Conservation (phyloP, 1,284 basidiomycete species). For the Wolfiporia cocos region DNA sequence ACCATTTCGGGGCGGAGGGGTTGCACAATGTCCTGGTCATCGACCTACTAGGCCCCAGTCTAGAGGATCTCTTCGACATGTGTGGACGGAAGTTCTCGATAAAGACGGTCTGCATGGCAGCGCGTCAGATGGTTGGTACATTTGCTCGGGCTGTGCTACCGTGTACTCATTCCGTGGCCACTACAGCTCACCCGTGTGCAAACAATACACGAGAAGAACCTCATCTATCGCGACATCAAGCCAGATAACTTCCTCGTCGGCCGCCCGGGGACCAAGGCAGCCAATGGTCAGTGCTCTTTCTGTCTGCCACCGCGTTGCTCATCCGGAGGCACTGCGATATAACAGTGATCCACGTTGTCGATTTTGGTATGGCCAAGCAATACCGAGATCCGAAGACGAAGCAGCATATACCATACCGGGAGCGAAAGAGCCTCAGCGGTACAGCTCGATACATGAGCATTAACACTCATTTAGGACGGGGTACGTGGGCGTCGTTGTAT, state of each 20-base stretch:
- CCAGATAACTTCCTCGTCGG: slow-evolving; percentile 97
- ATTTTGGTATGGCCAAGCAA: slow-evolving; percentile 98
- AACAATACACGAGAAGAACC: slow-evolving; percentile 94
- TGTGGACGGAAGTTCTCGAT: slow-evolving; percentile 91
- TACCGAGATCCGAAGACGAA: slow-evolving; percentile 97
- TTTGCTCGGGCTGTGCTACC: background rate
- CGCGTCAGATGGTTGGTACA: slow-evolving; percentile 87
- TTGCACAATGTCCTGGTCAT: slow-evolving; percentile 96
- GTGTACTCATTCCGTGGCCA: slow-evolving; percentile 1
- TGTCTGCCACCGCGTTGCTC: background rate
- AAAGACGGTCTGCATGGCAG: slow-evolving; percentile 97
- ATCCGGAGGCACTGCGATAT: background rate
- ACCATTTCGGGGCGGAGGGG: slow-evolving; percentile 98
- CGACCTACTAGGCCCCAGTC: slow-evolving; percentile 87
- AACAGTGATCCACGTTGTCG: slow-evolving; percentile 59
- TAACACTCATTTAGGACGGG: slow-evolving; percentile 92
- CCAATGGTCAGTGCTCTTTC: slow-evolving; percentile 51
- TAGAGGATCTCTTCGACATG: slow-evolving; percentile 96
- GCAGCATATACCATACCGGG: slow-evolving; percentile 95
- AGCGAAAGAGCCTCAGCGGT: slow-evolving; percentile 86
- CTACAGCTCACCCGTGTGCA: slow-evolving; percentile 81
- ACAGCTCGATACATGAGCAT: slow-evolving; percentile 98
- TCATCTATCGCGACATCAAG: slow-evolving; percentile 98
- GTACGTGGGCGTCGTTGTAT: slow-evolving; percentile 44
- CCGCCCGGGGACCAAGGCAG: slow-evolving; percentile 80